Percentiles rank a stretch among this genome's conserved stretches.
phyloP scores from a whole-genome alignment of 2,329 filamentous ascomycete species.

The Pseudogymnoascus sp. region DNA sequence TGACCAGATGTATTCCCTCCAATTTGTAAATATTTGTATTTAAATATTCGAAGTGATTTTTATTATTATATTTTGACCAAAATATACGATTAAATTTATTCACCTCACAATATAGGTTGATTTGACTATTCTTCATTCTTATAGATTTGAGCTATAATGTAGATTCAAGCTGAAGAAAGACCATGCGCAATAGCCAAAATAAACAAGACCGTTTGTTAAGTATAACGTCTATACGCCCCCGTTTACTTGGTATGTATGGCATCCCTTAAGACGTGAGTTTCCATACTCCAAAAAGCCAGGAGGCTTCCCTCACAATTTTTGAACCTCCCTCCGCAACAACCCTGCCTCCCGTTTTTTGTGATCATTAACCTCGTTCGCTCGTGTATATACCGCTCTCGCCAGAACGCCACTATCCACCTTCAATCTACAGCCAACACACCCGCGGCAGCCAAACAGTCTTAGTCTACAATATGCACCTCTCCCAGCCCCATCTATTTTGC shows the following conservation, averaged over 20 bases:
- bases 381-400: not conserved
- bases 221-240: not conserved
- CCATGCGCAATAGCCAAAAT: not conserved
- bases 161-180: not conserved
- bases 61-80: too few relatives aligned
- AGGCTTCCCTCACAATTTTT: not conserved
- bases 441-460: conserved; percentile 8
- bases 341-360: not conserved
- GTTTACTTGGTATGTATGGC: not conserved
- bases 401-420: not conserved
- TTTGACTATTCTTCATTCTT: not conserved
- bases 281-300: not conserved
- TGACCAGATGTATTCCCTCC: not conserved
- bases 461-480: not conserved
- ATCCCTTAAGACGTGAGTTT: not conserved
- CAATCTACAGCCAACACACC: conserved; percentile 24
- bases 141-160: not conserved
- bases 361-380: not conserved
- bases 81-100: not conserved
- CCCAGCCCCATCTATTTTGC: conserved; percentile 9
- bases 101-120: not conserved
- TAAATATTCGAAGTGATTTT: not conserved
- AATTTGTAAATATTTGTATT: not conserved
- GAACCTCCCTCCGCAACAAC: not conserved
- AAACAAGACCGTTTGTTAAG: not conserved